Conservation (phyloP, 257 asterid species). For the Penstemon barbatus region DNA sequence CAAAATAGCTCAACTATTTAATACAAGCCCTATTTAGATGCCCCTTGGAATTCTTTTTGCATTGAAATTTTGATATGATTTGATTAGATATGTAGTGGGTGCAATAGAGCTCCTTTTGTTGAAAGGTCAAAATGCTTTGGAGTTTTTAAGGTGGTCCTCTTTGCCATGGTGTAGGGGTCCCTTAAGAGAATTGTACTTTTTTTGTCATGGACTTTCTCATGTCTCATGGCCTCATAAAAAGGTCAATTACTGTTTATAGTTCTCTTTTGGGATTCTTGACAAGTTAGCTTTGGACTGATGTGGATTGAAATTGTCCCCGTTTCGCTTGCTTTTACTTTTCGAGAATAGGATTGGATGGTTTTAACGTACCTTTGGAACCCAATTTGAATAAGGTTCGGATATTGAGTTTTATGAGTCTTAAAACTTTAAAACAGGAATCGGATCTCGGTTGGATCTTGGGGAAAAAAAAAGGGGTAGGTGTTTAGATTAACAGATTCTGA, state of each 20-base stretch:
- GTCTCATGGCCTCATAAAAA: background rate
- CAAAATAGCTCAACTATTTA: background rate
- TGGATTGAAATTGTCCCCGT: background rate
- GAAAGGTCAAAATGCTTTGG: conserved; percentile 27
- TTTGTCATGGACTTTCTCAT: background rate
- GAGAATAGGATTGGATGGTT: too few relatives aligned
- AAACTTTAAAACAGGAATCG: too few relatives aligned
- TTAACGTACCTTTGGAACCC: too few relatives aligned
- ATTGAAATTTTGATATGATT: background rate
- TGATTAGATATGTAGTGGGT: conserved; percentile 14
- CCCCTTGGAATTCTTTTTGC: background rate
- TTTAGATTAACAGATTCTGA: too few relatives aligned
- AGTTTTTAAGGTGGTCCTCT: conserved; percentile 27
- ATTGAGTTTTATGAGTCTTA: too few relatives aligned
- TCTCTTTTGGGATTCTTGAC: background rate
- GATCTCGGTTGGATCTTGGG: too few relatives aligned
- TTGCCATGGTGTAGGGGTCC: conserved; percentile 1
- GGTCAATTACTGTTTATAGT: background rate
- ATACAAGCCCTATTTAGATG: background rate
- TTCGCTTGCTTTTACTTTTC: background rate
- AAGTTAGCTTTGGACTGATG: background rate
- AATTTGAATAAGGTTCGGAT: too few relatives aligned
- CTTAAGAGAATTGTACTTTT: background rate
- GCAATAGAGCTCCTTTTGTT: background rate
- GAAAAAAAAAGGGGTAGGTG: too few relatives aligned